phyloP scores from a whole-genome alignment of 2,329 filamentous ascomycete genomes.

The Blumeriella jaapii region DNA sequence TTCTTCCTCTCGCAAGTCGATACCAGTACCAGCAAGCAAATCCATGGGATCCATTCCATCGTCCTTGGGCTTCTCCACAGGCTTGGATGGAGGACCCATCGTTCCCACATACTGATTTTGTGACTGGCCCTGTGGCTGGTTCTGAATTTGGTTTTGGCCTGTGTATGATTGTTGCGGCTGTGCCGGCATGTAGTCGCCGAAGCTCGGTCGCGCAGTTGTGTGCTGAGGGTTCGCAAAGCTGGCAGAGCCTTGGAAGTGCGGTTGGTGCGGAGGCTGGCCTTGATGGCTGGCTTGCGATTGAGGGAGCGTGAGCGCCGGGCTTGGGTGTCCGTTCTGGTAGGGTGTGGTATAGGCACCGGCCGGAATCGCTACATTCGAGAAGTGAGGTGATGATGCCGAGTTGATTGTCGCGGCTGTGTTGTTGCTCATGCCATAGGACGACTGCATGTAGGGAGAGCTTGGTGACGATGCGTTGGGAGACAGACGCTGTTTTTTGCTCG shows the following conservation, averaged over 20 bases:
- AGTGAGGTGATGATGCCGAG: slow-evolving; percentile 24
- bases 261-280: slow-evolving; percentile 12
- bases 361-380: slow-evolving; percentile 23
- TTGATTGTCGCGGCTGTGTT: slow-evolving; percentile 23
- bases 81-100: slow-evolving; percentile 51
- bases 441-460: slow-evolving; percentile 46
- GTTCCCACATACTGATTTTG: slow-evolving; percentile 10
- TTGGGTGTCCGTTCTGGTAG: slow-evolving; percentile 26
- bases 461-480: slow-evolving; percentile 60
- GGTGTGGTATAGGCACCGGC: slow-evolving; percentile 25
- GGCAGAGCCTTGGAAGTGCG: slow-evolving; percentile 19
- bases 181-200: slow-evolving; percentile 1
- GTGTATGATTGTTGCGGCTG: background rate
- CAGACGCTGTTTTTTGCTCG: slow-evolving; percentile 61
- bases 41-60: slow-evolving; percentile 71
- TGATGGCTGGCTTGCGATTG: slow-evolving; percentile 22
- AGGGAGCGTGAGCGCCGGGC: slow-evolving; percentile 18
- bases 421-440: slow-evolving; percentile 39
- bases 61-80: slow-evolving; percentile 40
- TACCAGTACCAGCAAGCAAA: slow-evolving; percentile 71
- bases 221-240: slow-evolving; percentile 16
- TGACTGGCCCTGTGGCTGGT: background rate
- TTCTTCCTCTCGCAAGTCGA: slow-evolving; percentile 79
- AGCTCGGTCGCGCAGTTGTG: slow-evolving; percentile 7
- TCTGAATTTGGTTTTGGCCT: slow-evolving; percentile 3